These are phyloP conservation scores for Emericellopsis terricola DNA, from an alignment of 495 filamentous ascomycete species.

Conservation along the genomic window DNA sequence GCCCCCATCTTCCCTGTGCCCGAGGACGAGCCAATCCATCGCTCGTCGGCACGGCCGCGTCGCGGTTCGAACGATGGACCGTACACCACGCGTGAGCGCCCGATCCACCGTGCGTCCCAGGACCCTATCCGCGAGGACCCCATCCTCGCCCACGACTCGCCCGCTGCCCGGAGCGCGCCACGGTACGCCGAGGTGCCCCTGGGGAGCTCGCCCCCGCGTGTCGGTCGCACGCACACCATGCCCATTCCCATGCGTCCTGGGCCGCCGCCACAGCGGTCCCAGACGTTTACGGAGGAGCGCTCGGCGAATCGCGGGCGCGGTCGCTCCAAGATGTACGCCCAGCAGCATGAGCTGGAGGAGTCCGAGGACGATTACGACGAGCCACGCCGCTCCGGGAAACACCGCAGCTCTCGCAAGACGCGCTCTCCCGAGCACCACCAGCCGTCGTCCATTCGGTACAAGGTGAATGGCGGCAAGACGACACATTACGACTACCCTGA, in stretches of 20 bases:
- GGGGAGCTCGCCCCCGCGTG: neutral
- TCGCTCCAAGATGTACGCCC: slow-evolving; percentile 6
- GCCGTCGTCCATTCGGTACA: slow-evolving; percentile 2
- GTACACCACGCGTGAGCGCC: slow-evolving; percentile 15
- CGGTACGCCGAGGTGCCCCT: neutral
- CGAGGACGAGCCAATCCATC: slow-evolving; percentile 9
- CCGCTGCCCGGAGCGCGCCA: neutral
- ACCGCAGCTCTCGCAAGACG: slow-evolving; percentile 1
- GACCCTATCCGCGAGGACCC: slow-evolving; percentile 13
- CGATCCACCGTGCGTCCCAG: slow-evolving; percentile 13
- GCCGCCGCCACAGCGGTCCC: neutral
- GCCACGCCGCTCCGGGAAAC: neutral
- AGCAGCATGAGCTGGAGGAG: neutral
- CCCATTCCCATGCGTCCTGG: neutral
- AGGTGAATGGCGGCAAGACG: slow-evolving; percentile 5
- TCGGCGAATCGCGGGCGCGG: slow-evolving; percentile 4
- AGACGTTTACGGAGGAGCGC: slow-evolving; percentile 1
- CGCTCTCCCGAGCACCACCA: neutral
- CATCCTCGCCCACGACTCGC: neutral
- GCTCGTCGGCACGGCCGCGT: slow-evolving; percentile 12
- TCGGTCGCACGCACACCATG: slow-evolving; percentile 3
- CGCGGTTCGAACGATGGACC: slow-evolving; percentile 22
- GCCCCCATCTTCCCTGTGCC: slow-evolving; percentile 8
- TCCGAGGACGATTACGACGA: neutral
- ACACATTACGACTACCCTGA: slow-evolving; percentile 2